phyloP scores from a whole-genome alignment of 176 grass and related monocot species.

The Thalia dealbata region DNA sequence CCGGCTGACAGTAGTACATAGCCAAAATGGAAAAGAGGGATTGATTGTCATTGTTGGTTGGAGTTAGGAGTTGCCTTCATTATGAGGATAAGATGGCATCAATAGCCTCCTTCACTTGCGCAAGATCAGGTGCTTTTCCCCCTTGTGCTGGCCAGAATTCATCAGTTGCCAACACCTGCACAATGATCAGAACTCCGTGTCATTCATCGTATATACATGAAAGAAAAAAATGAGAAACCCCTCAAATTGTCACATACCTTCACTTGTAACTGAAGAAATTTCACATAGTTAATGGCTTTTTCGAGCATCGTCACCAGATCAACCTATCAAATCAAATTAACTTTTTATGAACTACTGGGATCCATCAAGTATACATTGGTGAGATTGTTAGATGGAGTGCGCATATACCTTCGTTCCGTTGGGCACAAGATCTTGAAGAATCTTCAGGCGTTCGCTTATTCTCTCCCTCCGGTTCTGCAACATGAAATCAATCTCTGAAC shows the following conservation, averaged over 20 bases:
- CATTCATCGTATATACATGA: background rate
- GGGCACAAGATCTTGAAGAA: slow-evolving; percentile 89
- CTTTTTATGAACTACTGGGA: too few species aligned
- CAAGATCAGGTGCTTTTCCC: slow-evolving; percentile 51
- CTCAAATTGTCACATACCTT: slow-evolving; percentile 32
- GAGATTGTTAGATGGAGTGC: too few species aligned
- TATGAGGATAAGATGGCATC: slow-evolving; percentile 57
- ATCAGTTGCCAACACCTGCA: slow-evolving; percentile 74
- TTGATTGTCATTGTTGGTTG: background rate
- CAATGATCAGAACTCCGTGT: background rate
- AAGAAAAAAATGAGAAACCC: background rate
- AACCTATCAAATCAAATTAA: background rate
- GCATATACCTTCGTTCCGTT: slow-evolving; percentile 72
- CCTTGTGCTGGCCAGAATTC: slow-evolving; percentile 92
- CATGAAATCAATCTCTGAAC: background rate
- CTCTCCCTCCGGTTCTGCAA: slow-evolving; percentile 64
- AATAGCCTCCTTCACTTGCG: slow-evolving; percentile 70
- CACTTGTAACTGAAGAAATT: slow-evolving; percentile 95
- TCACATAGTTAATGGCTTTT: slow-evolving; percentile 84
- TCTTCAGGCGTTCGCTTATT: slow-evolving; percentile 70
- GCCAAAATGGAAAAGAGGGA: background rate
- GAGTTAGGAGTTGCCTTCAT: background rate
- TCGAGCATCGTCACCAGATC: slow-evolving; percentile 83
- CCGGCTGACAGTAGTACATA: background rate
- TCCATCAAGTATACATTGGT: too few species aligned